These are phyloP conservation scores for Solanum neorickii DNA, from an alignment of 257 asterid species.

Conservation along the genomic window DNA sequence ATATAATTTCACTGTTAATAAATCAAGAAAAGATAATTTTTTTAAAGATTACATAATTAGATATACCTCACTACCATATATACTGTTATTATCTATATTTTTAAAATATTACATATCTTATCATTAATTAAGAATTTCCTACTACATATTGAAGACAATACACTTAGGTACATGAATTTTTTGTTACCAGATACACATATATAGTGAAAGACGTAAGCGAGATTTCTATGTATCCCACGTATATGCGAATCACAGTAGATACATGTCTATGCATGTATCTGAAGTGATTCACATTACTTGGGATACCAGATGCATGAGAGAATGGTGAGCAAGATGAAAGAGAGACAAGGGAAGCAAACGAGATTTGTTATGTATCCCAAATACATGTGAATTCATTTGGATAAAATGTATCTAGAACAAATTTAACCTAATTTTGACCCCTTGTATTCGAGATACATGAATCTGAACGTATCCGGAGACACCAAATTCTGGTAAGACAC, in stretches of 20 bases:
- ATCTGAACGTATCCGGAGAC: too few species aligned
- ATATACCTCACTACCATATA: neutral
- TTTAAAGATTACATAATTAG: too few species aligned
- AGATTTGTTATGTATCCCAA: neutral
- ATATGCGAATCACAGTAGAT: too few species aligned
- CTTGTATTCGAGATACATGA: neutral
- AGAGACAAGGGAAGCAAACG: neutral
- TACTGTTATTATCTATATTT: too few species aligned
- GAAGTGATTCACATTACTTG: neutral
- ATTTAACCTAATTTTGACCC: neutral
- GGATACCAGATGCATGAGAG: too few species aligned
- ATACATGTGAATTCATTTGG: neutral
- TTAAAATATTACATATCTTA: too few species aligned
- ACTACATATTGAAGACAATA: too few species aligned
- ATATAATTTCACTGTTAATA: neutral
- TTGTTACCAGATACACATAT: too few species aligned
- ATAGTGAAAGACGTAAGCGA: neutral
- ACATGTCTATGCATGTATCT: neutral
- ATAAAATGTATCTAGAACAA: too few species aligned
- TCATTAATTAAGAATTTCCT: neutral
- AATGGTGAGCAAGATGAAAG: too few species aligned
- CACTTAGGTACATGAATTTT: neutral
- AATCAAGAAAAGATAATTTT: neutral
- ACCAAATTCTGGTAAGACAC: neutral
- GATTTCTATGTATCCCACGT: neutral